A percentile compares a stretch with the other conserved stretches of the same genome.
phyloP scores from a whole-genome alignment of 768 basidiomycete genomes.

The Leccinellum albellum region DNA sequence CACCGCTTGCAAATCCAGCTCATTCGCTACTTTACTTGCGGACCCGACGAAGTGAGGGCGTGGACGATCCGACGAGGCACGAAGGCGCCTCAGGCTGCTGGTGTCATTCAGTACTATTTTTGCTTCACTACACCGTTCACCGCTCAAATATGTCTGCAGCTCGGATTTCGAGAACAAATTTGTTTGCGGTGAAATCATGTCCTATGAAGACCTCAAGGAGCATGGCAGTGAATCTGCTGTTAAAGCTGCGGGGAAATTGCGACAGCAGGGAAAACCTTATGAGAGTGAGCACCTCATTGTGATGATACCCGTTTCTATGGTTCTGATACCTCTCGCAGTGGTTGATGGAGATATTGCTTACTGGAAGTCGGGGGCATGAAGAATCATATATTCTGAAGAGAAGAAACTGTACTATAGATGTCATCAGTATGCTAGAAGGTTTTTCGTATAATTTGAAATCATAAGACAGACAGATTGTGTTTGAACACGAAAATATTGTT shows the following conservation, averaged over 20 bases:
- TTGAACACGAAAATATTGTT: background rate
- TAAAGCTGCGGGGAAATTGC: conserved; percentile 91
- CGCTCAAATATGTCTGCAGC: conserved; percentile 36
- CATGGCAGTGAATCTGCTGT: conserved; percentile 87
- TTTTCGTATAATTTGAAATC: conserved; percentile 9
- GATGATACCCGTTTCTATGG: background rate
- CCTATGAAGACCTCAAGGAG: conserved; percentile 85
- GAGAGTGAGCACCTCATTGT: conserved; percentile 59
- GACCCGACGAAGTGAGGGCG: conserved; percentile 93
- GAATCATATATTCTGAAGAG: background rate
- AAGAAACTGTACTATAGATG: conserved; percentile 7
- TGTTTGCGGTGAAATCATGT: conserved; percentile 96
- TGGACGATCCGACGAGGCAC: conserved; percentile 96
- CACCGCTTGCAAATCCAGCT: conserved; percentile 45
- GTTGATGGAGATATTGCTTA: conserved; percentile 87
- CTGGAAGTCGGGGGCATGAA: conserved; percentile 74
- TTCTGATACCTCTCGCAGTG: conserved; percentile 44
- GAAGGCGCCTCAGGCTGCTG: conserved; percentile 95
- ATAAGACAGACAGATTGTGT: background rate
- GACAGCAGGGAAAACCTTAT: conserved; percentile 96
- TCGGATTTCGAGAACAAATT: conserved; percentile 98
- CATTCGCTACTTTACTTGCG: conserved; percentile 96
- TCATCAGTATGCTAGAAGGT: conserved; percentile 8
- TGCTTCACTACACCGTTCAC: background rate
- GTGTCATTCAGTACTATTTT: conserved; percentile 85